Base-by-base conservation (phyloP, 139 green algal species). In the Diplosphaera chodatii region DNA sequence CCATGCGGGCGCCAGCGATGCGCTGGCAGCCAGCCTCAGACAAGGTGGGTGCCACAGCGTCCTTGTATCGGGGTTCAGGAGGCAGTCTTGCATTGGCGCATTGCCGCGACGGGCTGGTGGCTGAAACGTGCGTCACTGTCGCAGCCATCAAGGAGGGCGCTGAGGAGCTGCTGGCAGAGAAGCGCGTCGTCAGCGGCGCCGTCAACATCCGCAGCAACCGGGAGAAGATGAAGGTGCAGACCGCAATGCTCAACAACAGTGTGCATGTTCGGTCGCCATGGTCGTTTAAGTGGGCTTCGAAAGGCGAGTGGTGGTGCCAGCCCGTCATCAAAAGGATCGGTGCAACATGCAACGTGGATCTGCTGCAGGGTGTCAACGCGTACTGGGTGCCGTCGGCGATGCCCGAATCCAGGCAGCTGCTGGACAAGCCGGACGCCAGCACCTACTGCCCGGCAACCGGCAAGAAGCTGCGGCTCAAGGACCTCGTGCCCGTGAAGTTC, bases 391-490 rank as follows among this genome's bases (percentile, higher is more conserved):
- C 89, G 13, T 82, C 80, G 25, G 68, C 88, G 41, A 76, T 77
- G 0, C 78, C 82, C 3, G 80, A 86, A 66, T 79, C 79, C 0
- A 74, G 86, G 63, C 48, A 64, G 16, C 63, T 76, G 27, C 63
- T 88, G 69, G 87, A 89, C 1, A 93, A 93, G 82, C 88, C 91
- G 18, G 83, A 90, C 65, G 82, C 68, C 6, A 67, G 83, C 64
- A 94, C 89, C 5, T 75, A 78, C 28, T 98, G 93, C 74, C 93
- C 93, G 2, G 87, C 86, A 55, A 91, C 74, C 25, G 81, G 68
- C 30, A 91, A 93, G 78, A 91, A 89, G 80, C 82, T 98, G 32
- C 78, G 82, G 32, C 82, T 96, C 31, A 96, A 96, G 74, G 88
- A 92, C 64, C 78, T 88, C 5, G 71, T 85, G 4, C 15, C 65